Evolutionary conservation across 2,329 filamentous ascomycete species (phyloP).

Genomic region (Calycina marina): DNA sequence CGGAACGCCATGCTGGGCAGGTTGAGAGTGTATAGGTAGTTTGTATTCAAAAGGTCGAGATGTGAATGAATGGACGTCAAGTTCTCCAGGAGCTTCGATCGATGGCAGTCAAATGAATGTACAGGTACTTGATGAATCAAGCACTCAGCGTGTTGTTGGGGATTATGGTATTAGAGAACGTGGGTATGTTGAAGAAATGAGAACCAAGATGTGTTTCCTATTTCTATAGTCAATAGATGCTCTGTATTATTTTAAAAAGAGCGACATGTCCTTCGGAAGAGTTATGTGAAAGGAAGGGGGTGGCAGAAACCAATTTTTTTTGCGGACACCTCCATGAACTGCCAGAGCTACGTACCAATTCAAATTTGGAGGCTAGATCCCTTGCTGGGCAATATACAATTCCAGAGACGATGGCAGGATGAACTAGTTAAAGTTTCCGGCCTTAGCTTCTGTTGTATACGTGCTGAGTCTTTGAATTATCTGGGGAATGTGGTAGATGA

Average conservation of each 20-base stretch:
- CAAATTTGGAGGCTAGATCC: constrained; percentile 8
- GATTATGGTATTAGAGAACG: constrained; percentile 22
- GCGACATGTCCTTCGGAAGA: background rate
- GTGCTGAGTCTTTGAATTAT: constrained; percentile 12
- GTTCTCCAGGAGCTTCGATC: constrained; percentile 25
- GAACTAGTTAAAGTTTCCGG: constrained; percentile 26
- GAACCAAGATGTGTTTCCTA: constrained; percentile 12
- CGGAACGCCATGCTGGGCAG: constrained; percentile 19
- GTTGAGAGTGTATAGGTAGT: constrained; percentile 5
- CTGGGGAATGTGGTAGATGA: constrained; percentile 18
- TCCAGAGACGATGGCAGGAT: constrained; percentile 17
- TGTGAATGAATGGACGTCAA: constrained; percentile 23
- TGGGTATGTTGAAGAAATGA: constrained; percentile 11
- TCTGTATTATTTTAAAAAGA: constrained; percentile 1
- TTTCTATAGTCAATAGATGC: background rate
- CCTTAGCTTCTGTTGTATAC: constrained; percentile 13
- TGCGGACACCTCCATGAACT: constrained; percentile 2
- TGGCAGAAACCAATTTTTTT: constrained; percentile 6
- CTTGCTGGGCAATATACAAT: constrained; percentile 9
- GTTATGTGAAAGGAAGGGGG: constrained; percentile 12
- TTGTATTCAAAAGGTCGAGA: constrained; percentile 4
- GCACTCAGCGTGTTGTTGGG: constrained; percentile 8
- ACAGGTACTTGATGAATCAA: constrained; percentile 13
- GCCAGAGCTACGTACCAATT: constrained; percentile 12
- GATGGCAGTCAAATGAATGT: constrained; percentile 22